These are phyloP conservation scores for Lagerstroemia speciosa DNA, from an alignment of 345 rosid genomes.

Conservation along the genomic window DNA sequence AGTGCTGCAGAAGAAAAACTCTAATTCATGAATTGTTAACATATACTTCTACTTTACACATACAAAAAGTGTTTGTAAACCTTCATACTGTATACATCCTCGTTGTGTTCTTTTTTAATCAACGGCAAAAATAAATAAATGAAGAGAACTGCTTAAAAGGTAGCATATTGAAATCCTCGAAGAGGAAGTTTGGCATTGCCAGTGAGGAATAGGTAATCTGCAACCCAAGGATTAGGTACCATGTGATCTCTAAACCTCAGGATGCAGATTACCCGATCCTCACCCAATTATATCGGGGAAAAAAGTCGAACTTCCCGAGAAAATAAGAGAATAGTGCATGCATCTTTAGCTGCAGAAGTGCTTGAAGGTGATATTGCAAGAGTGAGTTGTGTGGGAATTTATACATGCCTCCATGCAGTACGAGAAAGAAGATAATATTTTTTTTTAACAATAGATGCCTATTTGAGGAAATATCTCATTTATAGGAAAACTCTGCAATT, in stretches of 20 bases:
- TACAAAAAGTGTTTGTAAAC: too few species aligned
- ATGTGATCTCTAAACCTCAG: slow-evolving; percentile 51
- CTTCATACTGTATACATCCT: not conserved
- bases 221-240: slow-evolving; percentile 36
- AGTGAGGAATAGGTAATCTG: slow-evolving; percentile 51
- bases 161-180: not conserved
- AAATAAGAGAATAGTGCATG: not conserved
- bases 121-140: not conserved
- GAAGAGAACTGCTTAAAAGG: not conserved
- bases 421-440: slow-evolving; percentile 1
- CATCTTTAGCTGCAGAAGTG: too few species aligned
- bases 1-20: slow-evolving; percentile 12
- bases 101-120: not conserved
- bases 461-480: too few species aligned
- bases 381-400: slow-evolving; percentile 23
- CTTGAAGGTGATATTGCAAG: too few species aligned
- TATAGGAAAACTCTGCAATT: too few species aligned
- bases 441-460: too few species aligned
- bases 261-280: slow-evolving; percentile 65
- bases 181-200: slow-evolving; percentile 17
- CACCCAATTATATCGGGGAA: slow-evolving; percentile 17
- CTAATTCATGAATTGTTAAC: slow-evolving; percentile 1
- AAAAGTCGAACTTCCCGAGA: too few species aligned
- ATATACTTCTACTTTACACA: not conserved
- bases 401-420: slow-evolving; percentile 20